phyloP scores from a whole-genome alignment of 2,329 filamentous ascomycete species.

The Scedosporium dehoogii region DNA sequence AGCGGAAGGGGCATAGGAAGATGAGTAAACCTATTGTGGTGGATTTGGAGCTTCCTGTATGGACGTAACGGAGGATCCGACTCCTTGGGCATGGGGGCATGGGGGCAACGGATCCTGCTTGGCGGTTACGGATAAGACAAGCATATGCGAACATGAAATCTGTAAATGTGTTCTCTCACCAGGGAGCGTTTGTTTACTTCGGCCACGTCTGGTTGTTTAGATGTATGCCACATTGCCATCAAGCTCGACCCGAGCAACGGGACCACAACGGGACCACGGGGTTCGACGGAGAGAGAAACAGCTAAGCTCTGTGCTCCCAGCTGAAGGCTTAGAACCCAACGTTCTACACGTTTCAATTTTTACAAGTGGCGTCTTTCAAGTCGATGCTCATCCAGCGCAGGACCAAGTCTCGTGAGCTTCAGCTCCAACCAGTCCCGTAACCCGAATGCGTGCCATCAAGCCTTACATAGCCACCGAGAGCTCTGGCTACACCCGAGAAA shows the following conservation, averaged over 20 bases:
- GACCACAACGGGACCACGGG: no score
- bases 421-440: background rate
- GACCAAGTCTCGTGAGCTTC: background rate
- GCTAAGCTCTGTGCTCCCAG: background rate
- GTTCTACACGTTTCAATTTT: background rate
- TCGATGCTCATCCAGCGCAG: background rate
- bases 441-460: background rate
- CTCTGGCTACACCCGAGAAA: no score
- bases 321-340: background rate
- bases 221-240: no score
- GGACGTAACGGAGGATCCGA: background rate
- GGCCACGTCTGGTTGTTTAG: no score
- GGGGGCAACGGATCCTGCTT: background rate
- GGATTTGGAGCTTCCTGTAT: constrained; percentile 60
- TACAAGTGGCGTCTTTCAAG: background rate
- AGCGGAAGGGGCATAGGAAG: constrained; percentile 34
- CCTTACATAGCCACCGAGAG: no score
- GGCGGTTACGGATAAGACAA: background rate
- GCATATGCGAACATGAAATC: no score
- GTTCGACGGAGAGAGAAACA: no score
- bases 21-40: constrained; percentile 79
- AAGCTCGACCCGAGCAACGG: no score
- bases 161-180: no score
- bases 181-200: no score
- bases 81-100: background rate